Percentiles rank a stretch among this genome's conserved stretches.
These are phyloP conservation scores for Neurospora sp. DNA, from an alignment of 495 filamentous ascomycete genomes.

Conservation along the genomic window DNA sequence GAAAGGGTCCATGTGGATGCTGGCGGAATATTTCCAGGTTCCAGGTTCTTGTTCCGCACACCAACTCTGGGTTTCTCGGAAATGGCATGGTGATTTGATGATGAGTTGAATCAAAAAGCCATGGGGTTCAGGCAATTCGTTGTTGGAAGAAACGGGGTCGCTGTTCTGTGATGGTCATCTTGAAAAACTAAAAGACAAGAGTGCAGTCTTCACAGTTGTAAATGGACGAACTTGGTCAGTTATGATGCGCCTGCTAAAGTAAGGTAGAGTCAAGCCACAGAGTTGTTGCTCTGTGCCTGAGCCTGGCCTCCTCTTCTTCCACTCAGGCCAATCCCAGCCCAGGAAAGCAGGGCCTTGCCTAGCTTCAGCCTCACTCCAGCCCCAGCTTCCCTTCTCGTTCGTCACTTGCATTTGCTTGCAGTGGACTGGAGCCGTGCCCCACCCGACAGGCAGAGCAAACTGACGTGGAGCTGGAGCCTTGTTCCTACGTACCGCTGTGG, in stretches of 20 bases:
- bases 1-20: background rate
- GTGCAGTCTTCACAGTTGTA: background rate
- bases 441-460: slow-evolving; percentile 13
- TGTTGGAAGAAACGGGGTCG: background rate
- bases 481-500: background rate
- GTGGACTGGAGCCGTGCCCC: background rate
- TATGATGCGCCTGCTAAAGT: background rate
- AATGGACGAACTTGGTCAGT: background rate
- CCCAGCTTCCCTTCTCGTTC: background rate
- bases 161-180: background rate
- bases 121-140: background rate
- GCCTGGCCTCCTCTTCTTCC: background rate
- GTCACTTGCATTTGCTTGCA: background rate
- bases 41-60: background rate
- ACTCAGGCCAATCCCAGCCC: background rate
- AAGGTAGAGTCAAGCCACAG: background rate
- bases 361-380: slow-evolving; percentile 4
- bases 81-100: background rate
- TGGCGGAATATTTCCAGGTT: background rate
- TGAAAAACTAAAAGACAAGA: background rate
- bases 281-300: background rate
- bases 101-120: background rate
- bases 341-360: background rate
- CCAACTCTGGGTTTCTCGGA: background rate
- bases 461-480: slow-evolving; percentile 13